Conservation (phyloP, 2,329 filamentous ascomycete genomes). For the Pseudogymnoascus destructans region DNA sequence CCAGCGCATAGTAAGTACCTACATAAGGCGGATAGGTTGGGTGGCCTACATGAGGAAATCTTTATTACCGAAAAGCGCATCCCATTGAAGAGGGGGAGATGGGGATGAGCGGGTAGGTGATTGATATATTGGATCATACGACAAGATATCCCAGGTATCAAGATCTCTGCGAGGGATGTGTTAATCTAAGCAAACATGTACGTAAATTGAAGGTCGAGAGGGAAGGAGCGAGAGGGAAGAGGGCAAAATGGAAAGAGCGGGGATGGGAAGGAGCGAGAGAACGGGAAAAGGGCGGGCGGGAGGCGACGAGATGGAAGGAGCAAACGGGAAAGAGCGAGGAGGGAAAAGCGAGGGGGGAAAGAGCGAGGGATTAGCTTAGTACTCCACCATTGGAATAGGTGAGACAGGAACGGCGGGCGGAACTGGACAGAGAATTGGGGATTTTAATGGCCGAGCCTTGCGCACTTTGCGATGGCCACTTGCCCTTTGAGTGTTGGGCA, state of each 20-base stretch:
- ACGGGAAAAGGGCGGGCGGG: no score
- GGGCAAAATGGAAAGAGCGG: no score
- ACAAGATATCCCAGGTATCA: background rate
- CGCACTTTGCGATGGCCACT: no score
- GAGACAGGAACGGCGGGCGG: background rate
- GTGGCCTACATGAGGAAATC: conserved; percentile 1
- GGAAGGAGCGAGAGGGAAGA: no score
- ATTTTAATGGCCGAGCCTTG: no score
- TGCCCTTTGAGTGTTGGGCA: no score
- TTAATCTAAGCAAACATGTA: background rate
- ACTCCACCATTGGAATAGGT: background rate
- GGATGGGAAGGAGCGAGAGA: no score
- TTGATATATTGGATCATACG: conserved; percentile 10
- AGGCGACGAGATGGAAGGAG: no score
- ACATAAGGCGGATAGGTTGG: conserved; percentile 8
- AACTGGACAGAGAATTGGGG: background rate
- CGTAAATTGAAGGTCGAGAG: background rate
- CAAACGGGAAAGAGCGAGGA: no score
- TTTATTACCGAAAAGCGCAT: background rate
- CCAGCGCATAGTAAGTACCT: background rate
- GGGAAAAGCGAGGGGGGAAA: no score
- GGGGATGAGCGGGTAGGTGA: conserved; percentile 8
- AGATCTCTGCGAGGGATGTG: background rate
- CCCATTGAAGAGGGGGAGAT: conserved; percentile 7
- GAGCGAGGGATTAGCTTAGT: background rate